A percentile compares a stretch with the other conserved stretches of the same genome.
These are phyloP conservation scores for Plantago ovata DNA, from an alignment of 257 asterid species.

Conservation along the genomic window DNA sequence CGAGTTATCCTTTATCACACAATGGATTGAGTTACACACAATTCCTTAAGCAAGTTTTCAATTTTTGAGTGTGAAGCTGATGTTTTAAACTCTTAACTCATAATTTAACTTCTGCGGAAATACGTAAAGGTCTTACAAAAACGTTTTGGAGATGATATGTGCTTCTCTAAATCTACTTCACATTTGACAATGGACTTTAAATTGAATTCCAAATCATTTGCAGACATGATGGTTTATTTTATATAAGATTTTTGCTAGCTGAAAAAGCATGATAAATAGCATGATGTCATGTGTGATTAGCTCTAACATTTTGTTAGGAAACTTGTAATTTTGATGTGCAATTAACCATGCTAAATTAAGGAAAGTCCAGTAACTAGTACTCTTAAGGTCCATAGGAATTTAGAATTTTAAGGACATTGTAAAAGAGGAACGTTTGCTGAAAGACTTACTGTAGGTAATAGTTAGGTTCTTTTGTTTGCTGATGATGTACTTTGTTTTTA, in stretches of 20 bases:
- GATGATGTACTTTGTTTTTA: no score
- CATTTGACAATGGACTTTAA: neutral
- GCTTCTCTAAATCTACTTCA: constrained; percentile 1
- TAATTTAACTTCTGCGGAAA: constrained; percentile 43
- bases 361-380: no score
- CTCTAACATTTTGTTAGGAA: no score
- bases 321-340: no score
- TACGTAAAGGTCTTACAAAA: constrained; percentile 63
- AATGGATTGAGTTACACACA: neutral
- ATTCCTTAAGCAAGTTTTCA: constrained; percentile 9
- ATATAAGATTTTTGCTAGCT: neutral
- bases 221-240: neutral
- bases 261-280: constrained; percentile 11
- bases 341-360: no score
- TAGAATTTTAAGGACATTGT: no score
- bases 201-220: neutral
- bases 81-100: constrained; percentile 17
- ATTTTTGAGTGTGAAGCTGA: constrained; percentile 13
- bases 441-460: no score
- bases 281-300: neutral
- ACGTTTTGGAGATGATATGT: constrained; percentile 60
- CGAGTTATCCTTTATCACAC: neutral
- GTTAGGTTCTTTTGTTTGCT: no score
- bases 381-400: no score
- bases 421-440: no score